Percentiles rank a stretch among this genome's conserved stretches.
Evolutionary conservation across 106 monocot species (phyloP).

Genomic region (Dioscorea dumetorum): DNA sequence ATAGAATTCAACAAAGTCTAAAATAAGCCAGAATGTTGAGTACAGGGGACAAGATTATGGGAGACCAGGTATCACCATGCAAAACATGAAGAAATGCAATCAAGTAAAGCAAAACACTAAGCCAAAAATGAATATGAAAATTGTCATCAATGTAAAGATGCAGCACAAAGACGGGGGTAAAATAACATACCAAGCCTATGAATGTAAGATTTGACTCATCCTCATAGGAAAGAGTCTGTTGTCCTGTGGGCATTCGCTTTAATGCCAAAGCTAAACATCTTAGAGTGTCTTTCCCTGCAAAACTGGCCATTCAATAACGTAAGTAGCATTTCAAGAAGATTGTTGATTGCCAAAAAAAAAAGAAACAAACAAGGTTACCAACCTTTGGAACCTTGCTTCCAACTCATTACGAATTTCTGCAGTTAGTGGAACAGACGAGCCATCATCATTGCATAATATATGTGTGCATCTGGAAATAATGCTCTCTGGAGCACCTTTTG

Average conservation of each 20-base stretch:
- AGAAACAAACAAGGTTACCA: constrained; percentile 8
- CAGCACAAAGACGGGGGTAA: constrained; percentile 3
- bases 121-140: background rate
- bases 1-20: no score
- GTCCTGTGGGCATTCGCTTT: constrained; percentile 81
- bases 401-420: constrained; percentile 81
- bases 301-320: constrained; percentile 35
- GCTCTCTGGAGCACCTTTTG: constrained; percentile 98
- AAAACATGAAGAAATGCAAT: no score
- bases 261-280: constrained; percentile 98
- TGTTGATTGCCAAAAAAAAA: background rate
- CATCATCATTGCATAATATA: constrained; percentile 98
- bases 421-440: constrained; percentile 91
- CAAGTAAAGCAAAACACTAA: no score
- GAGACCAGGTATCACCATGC: no score
- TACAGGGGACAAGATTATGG: no score
- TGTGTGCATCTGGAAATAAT: constrained; percentile 89
- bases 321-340: background rate
- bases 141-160: background rate
- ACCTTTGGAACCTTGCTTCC: constrained; percentile 84
- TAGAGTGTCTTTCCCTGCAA: constrained; percentile 85
- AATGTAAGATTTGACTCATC: constrained; percentile 98
- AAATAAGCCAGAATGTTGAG: no score
- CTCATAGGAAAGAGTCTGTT: constrained; percentile 68
- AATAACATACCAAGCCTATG: constrained; percentile 74